Evolutionary conservation across 768 basidiomycete genomes (phyloP).

Genomic region (Lepiota venenata): DNA sequence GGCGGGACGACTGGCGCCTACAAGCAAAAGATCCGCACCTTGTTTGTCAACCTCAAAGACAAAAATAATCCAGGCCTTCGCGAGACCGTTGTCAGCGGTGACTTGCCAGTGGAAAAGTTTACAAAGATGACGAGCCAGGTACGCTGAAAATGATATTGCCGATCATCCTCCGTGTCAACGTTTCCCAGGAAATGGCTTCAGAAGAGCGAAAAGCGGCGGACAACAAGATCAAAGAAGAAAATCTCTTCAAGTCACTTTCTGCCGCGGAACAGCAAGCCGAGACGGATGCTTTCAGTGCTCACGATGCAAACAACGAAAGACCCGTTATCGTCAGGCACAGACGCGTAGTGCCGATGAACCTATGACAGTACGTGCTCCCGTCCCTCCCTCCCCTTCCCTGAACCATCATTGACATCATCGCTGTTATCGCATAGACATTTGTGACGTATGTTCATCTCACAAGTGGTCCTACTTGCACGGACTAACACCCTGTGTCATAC

Average conservation of each 20-base stretch:
- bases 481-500: conserved; percentile 4
- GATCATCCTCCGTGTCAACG: neutral
- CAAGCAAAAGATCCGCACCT: conserved; percentile 77
- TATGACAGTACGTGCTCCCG: conserved; percentile 73
- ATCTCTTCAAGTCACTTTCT: conserved; percentile 87
- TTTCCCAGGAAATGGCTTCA: conserved; percentile 86
- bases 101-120: conserved; percentile 65
- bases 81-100: conserved; percentile 82
- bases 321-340: conserved; percentile 93
- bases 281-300: conserved; percentile 97
- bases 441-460: conserved; percentile 59
- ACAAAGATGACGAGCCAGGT: conserved; percentile 82
- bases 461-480: neutral
- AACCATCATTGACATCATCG: neutral
- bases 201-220: conserved; percentile 87
- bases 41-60: conserved; percentile 94
- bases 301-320: conserved; percentile 91
- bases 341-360: conserved; percentile 98
- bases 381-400: neutral
- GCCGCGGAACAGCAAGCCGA: conserved; percentile 91
- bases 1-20: conserved; percentile 49
- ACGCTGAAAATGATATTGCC: conserved; percentile 17
- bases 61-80: conserved; percentile 87
- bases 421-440: conserved; percentile 58
- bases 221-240: conserved; percentile 76